Evolutionary conservation across 1,139 yeast species (phyloP), one percentile per base, ranked within the genome.

Genomic region (Yamadazyma sp.): DNA sequence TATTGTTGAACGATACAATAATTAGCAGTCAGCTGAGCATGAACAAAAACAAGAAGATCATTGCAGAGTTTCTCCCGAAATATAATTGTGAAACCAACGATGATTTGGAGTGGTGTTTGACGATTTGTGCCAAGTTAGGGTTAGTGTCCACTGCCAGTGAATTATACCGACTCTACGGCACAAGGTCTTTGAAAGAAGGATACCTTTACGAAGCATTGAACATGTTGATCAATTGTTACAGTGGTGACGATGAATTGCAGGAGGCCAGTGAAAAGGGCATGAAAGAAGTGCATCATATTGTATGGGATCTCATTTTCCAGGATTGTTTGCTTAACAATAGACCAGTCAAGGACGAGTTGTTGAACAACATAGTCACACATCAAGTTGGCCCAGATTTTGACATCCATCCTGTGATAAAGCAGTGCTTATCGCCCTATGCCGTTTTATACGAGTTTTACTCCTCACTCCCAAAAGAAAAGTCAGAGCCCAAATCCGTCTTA

Each of bases 31-130:
- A 44, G 11, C 47, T 48, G 24, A 47, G 63, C 0, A 36, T 37
- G n/a, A 39, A 33, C 3, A 40, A 51, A 31, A 53, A 79, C 22
- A 65, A 73, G 46, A 67, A 68, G 34, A 73, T 78, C 1, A 69
- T 87, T 29, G 75, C 81, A 2, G 81, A 79, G 39, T 71, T 76
- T 40, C 63, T 87, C 27, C 89, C 91, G 8, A 63, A 65, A 14
- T 83, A 72, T 52, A 68, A 79, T 30, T 79, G 80, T 51, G 63
- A 72, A 36, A 76, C 82, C 6, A 83, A 82, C 50, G 92, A 84
- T 53, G 95, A 87, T 51, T 69, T 84, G 47, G 94, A 86, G 56
- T 86, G 95, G 94, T 79, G 84, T 23, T 64, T 87, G 38, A 77
- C 87, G 1, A 68, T 73, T 15, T 75, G 80, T 49, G 69, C 75